A percentile compares a stretch with the other conserved stretches of the same genome.
Evolutionary conservation across 1,284 basidiomycete species (phyloP).

Genomic region (Coriolopsis trogii): DNA sequence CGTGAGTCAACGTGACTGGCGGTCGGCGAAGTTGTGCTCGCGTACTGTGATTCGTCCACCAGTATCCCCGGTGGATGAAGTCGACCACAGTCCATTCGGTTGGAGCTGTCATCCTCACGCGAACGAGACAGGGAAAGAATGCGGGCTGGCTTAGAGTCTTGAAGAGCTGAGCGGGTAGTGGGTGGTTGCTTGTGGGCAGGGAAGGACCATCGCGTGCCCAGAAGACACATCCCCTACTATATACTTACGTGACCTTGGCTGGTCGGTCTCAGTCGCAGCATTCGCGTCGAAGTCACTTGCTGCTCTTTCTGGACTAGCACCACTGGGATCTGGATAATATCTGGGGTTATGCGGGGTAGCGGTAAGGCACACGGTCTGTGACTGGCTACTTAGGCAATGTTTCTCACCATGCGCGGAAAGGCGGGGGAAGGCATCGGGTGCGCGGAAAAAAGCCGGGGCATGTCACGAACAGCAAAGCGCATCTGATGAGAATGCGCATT

Average conservation of each 20-base stretch:
- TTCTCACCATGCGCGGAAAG: conserved; percentile 14
- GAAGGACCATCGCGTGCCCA: conserved; percentile 16
- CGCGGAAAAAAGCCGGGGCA: conserved; percentile 21
- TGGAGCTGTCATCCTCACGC: conserved; percentile 34
- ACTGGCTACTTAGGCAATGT: not conserved
- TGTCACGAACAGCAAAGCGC: not conserved
- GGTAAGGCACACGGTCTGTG: conserved; percentile 18
- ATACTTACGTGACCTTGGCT: conserved; percentile 12
- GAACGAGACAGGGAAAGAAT: conserved; percentile 1
- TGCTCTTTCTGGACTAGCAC: conserved; percentile 12
- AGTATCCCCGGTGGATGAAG: conserved; percentile 59
- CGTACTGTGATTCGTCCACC: conserved; percentile 64
- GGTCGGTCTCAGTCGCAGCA: not conserved
- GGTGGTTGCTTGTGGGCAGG: conserved; percentile 5
- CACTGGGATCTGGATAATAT: conserved; percentile 23
- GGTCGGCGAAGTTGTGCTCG: not conserved
- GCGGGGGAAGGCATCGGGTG: conserved; percentile 1
- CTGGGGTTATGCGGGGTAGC: conserved; percentile 32
- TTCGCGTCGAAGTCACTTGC: conserved; percentile 1
- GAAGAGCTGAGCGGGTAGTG: conserved; percentile 7
- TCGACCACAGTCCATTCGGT: conserved; percentile 58
- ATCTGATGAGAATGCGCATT: conserved; percentile 12
- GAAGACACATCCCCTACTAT: conserved; percentile 11
- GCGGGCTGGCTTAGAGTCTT: conserved; percentile 1
- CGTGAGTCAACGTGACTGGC: not conserved